These are phyloP conservation scores for Dendrobium huoshanense DNA, from an alignment of 106 monocot species.

Conservation along the genomic window DNA sequence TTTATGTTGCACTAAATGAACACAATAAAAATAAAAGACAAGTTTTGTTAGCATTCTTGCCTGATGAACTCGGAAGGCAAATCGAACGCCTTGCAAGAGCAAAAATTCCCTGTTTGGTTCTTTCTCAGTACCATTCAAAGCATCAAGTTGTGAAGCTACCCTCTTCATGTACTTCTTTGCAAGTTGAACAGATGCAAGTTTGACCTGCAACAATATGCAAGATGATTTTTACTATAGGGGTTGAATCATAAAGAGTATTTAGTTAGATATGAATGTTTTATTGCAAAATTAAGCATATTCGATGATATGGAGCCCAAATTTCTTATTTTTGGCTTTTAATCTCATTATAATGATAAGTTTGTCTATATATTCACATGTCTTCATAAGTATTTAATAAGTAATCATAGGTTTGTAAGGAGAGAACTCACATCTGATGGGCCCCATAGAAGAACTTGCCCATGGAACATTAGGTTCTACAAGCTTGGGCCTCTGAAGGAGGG, in stretches of 20 bases:
- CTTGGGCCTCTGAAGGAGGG: no score
- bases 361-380: no score
- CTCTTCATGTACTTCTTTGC: conserved; percentile 96
- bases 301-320: no score
- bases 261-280: not conserved
- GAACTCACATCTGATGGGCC: no score
- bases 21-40: not conserved
- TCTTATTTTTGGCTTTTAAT: no score
- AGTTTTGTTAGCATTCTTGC: conserved; percentile 17
- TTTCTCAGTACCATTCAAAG: conserved; percentile 60
- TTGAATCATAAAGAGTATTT: not conserved
- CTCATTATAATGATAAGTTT: no score
- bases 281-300: no score
- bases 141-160: conserved; percentile 78
- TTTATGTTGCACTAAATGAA: not conserved
- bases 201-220: conserved; percentile 44
- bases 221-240: not conserved
- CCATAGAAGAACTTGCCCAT: no score
- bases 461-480: no score
- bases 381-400: no score
- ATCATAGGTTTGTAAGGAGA: no score
- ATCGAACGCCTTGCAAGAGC: conserved; percentile 87
- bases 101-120: conserved; percentile 88
- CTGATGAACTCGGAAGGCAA: conserved; percentile 97
- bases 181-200: conserved; percentile 84